phyloP scores from a whole-genome alignment of 2,329 filamentous ascomycete species.

The Colletotrichum godetiae region DNA sequence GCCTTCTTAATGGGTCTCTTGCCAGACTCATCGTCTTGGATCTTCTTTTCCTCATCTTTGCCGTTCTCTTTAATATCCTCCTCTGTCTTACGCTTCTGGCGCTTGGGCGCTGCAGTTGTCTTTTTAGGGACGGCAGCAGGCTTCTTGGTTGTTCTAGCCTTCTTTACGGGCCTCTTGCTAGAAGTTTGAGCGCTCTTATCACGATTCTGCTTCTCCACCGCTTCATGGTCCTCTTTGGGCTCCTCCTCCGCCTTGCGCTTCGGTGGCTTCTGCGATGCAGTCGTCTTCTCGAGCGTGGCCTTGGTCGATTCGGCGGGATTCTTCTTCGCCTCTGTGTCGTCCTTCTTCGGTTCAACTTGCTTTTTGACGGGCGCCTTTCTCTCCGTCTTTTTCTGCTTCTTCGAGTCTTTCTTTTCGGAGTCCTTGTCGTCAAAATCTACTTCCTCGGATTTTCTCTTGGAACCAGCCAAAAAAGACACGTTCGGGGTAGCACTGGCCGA shows the following conservation, averaged over 20 bases:
- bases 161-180: background rate
- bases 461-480: background rate
- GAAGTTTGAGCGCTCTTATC: background rate
- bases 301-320: background rate
- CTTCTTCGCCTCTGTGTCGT: background rate
- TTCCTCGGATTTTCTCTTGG: background rate
- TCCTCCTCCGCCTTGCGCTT: background rate
- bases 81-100: background rate
- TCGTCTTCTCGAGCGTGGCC: background rate
- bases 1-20: background rate
- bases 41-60: background rate
- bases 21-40: background rate
- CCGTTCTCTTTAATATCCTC: background rate
- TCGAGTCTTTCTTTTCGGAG: background rate
- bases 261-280: background rate
- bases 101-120: background rate
- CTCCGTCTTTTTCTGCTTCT: background rate
- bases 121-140: background rate
- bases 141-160: background rate
- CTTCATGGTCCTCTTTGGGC: background rate
- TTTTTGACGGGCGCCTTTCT: background rate
- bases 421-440: background rate
- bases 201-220: too few species aligned
- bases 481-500: background rate
- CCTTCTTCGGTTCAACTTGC: background rate